Conservation (phyloP, 352 stramenopile genomes). For the Peronospora belbahrii region DNA sequence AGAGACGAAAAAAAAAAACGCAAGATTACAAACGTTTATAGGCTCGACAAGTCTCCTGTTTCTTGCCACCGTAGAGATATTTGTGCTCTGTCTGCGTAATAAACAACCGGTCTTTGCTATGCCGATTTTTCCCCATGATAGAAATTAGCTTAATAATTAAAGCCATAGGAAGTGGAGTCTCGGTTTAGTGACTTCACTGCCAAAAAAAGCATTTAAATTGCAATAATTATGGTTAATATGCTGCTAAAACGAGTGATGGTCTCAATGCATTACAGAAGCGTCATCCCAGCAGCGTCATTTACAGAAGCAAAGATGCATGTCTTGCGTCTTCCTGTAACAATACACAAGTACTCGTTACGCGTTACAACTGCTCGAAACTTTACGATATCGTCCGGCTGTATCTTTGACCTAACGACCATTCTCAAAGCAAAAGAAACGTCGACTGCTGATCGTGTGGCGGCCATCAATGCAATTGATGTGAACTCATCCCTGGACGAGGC, state of each 20-base stretch:
- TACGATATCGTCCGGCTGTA: conserved; percentile 7
- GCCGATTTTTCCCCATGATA: conserved; percentile 86
- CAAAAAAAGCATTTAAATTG: too few relatives aligned
- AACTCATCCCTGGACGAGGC: conserved; percentile 17
- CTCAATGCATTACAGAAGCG: conserved; percentile 9
- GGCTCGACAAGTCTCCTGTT: conserved; percentile 65
- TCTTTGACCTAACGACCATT: conserved; percentile 23
- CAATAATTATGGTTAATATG: too few relatives aligned
- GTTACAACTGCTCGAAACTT: conserved; percentile 6
- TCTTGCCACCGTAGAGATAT: conserved; percentile 91
- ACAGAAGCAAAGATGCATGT: neutral
- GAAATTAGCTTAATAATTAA: neutral
- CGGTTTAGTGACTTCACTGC: conserved; percentile 13
- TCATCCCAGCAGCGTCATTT: neutral
- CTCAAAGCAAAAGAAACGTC: conserved; percentile 33
- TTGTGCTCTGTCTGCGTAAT: conserved; percentile 89
- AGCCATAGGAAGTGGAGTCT: too few relatives aligned
- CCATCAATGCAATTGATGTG: conserved; percentile 29
- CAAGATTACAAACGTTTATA: conserved; percentile 49
- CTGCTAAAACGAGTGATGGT: conserved; percentile 2
- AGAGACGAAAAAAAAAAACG: neutral
- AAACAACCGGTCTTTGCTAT: conserved; percentile 87
- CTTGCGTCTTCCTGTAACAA: too few relatives aligned
- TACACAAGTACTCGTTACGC: too few relatives aligned
- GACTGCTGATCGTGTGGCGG: conserved; percentile 26